These are phyloP conservation scores for Talaromyces sp. DNA, from an alignment of 2,329 filamentous ascomycete genomes.

Conservation along the genomic window DNA sequence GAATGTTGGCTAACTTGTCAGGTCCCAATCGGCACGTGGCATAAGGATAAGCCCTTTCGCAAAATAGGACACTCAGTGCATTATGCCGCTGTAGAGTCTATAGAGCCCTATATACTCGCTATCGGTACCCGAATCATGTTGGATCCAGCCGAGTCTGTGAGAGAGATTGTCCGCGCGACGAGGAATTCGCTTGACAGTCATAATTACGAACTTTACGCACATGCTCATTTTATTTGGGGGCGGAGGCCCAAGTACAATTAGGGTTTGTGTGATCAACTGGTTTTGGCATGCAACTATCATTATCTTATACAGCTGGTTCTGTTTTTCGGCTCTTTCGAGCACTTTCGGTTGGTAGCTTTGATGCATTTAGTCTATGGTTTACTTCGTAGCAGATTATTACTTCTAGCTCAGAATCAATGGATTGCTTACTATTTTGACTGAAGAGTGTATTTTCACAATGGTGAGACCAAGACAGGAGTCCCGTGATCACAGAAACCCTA, in stretches of 20 bases:
- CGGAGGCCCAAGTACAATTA: constrained; percentile 13
- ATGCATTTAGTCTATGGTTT: neutral
- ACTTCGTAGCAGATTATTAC: neutral
- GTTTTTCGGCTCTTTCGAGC: neutral
- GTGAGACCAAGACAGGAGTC: neutral
- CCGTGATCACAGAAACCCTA: constrained; percentile 12
- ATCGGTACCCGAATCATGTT: constrained; percentile 29
- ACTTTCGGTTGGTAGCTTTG: neutral
- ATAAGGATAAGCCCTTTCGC: constrained; percentile 28
- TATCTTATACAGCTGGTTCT: neutral
- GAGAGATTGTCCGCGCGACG: constrained; percentile 31
- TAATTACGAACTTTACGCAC: constrained; percentile 29
- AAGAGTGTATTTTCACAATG: too few species aligned
- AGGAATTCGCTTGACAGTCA: constrained; percentile 31
- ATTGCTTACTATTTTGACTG: too few species aligned
- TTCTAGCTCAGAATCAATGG: neutral
- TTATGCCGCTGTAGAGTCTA: constrained; percentile 24
- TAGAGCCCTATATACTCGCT: constrained; percentile 28
- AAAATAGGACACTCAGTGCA: constrained; percentile 42
- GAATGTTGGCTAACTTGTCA: constrained; percentile 15
- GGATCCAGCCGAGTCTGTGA: constrained; percentile 29
- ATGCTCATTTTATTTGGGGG: constrained; percentile 22
- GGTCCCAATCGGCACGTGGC: constrained; percentile 34
- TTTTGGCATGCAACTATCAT: neutral
- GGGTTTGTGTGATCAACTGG: neutral